Evolutionary conservation across 768 basidiomycete genomes (phyloP), one percentile per base, ranked within the genome.

Genomic region (Jaapia argillacea): DNA sequence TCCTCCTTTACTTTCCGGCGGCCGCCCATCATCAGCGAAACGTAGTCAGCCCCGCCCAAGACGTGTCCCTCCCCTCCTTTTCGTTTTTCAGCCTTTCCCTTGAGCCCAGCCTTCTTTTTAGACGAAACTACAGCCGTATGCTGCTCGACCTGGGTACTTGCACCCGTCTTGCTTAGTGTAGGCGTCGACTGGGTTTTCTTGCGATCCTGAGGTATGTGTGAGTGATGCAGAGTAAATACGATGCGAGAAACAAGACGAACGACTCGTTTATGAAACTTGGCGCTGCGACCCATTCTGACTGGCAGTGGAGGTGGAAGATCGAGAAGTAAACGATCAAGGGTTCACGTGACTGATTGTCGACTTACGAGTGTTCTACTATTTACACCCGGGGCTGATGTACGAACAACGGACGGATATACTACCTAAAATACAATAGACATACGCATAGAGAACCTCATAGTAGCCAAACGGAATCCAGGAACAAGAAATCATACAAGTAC

Each of bases 11-110:
- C 83, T 54, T 74, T 83, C 52, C 71, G 69, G 47, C 85, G 66
- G n/a, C 83, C 68, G 14, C 85, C 84, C 69, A 79, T 67, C 68
- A 85, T 63, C 49, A 88, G 57, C 7, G 73, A 67, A 37, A 89
- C 77, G 54, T 88, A 89, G 58, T 89, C 86, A 24, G 80, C 85
- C 16, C 74, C 83, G 16, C 81, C 84, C 27, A 87, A 65, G 2
- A 87, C 70, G 42, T 57, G 70, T 0, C 61, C 68, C 12, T 60
- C 68, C 38, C 43, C 52, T 21, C 42, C 44, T 20, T 46, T 53
- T 40, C 46, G 50, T 31, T 49, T 51, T 24, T 54, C 64, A 12
- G 60, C 53, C 49, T 72, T 74, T 24, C 59, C 64, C 51, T 75
- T 78, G 41, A 76, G 51, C 4, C 55, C 66, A 1, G 71, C 69